Percentiles rank a stretch among this genome's conserved stretches.
phyloP scores from a whole-genome alignment of 2,329 filamentous ascomycete genomes.

The Tolypocladium endophyticum region DNA sequence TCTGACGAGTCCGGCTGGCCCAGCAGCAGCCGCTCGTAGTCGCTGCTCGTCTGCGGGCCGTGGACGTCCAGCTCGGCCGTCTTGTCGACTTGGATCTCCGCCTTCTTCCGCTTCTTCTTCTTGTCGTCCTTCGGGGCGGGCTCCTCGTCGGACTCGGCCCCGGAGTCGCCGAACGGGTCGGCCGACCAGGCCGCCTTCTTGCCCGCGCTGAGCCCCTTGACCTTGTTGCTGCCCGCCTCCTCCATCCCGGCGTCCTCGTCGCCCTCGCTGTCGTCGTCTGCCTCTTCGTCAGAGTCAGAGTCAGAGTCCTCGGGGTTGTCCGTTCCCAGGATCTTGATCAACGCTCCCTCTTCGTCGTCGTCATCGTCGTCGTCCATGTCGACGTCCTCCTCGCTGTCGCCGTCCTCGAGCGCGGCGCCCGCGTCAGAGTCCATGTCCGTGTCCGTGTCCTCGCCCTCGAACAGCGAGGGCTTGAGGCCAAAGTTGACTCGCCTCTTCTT shows the following conservation, averaged over 20 bases:
- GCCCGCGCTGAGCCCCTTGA: constrained; percentile 31
- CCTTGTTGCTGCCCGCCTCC: constrained; percentile 22
- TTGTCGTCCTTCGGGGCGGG: constrained; percentile 29
- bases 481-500: constrained; percentile 75
- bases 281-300: constrained; percentile 19
- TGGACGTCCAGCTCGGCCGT: constrained; percentile 86
- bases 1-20: constrained; percentile 88
- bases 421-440: constrained; percentile 36
- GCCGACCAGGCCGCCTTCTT: constrained; percentile 89
- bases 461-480: constrained; percentile 86
- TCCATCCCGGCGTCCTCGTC: constrained; percentile 30
- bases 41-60: constrained; percentile 79
- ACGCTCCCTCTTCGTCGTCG: constrained; percentile 10
- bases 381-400: constrained; percentile 38
- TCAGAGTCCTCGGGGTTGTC: constrained; percentile 33
- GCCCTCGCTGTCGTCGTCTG: constrained; percentile 24
- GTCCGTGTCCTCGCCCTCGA: constrained; percentile 53
- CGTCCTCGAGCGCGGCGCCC: constrained; percentile 32
- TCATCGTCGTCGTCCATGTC: constrained; percentile 34
- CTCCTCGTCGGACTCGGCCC: constrained; percentile 34
- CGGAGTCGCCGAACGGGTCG: constrained; percentile 52
- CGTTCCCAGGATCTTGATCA: constrained; percentile 33
- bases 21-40: constrained; percentile 88
- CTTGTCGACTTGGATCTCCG: constrained; percentile 72
- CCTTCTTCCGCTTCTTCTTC: constrained; percentile 61